These are phyloP conservation scores for Ilex paraguariensis DNA, from an alignment of 305 asterid genomes.

Conservation along the genomic window DNA sequence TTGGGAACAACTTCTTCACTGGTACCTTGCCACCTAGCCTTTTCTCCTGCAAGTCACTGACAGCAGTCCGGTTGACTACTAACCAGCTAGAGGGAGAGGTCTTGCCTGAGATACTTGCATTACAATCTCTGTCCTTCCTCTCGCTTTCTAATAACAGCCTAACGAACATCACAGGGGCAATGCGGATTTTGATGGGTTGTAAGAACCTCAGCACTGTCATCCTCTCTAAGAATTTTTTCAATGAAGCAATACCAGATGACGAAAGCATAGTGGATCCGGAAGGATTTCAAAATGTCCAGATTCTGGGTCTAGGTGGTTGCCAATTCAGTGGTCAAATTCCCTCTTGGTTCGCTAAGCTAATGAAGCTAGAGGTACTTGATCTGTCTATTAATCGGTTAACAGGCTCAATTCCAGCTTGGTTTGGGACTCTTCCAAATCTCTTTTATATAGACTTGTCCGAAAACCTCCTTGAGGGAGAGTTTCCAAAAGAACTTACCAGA, in stretches of 20 bases:
- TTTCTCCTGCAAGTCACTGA: constrained; percentile 58
- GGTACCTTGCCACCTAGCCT: constrained; percentile 70
- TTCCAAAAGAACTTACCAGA: constrained; percentile 55
- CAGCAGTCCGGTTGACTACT: constrained; percentile 73
- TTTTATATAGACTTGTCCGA: constrained; percentile 81
- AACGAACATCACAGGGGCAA: constrained; percentile 55
- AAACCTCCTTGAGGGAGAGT: constrained; percentile 57
- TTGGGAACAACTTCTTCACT: constrained; percentile 64
- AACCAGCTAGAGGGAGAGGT: constrained; percentile 65
- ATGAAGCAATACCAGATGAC: constrained; percentile 52
- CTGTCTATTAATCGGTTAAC: constrained; percentile 52
- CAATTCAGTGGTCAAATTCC: constrained; percentile 63
- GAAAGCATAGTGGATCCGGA: constrained; percentile 29
- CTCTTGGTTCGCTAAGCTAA: constrained; percentile 50
- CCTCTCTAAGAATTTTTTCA: constrained; percentile 62
- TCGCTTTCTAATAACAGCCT: constrained; percentile 84
- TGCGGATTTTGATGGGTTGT: constrained; percentile 56
- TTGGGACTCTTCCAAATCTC: constrained; percentile 59
- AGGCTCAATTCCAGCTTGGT: constrained; percentile 72
- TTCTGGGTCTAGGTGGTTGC: constrained; percentile 83
- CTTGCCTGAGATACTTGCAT: constrained; percentile 38
- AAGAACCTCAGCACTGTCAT: constrained; percentile 62
- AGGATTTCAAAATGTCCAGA: constrained; percentile 48
- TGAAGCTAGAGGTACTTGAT: constrained; percentile 70
- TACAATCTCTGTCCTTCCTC: constrained; percentile 69